A percentile compares a stretch with the other conserved stretches of the same genome.
Evolutionary conservation across 768 basidiomycete genomes (phyloP).

Genomic region (Phanerochaete carnosa): DNA sequence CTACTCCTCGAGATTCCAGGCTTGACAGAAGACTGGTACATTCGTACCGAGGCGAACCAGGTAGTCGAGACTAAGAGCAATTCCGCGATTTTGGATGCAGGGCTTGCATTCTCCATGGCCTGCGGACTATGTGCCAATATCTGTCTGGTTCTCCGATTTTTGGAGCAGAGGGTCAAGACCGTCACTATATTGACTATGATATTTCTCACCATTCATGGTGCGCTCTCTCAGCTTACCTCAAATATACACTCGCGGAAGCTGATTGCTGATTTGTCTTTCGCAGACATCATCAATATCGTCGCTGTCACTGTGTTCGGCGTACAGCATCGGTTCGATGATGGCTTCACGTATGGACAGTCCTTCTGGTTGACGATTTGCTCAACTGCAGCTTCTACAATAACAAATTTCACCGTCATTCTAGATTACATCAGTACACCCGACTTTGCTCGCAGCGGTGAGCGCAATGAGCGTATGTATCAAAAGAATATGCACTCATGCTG

Average conservation of each 20-base stretch:
- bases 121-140: conserved; percentile 67
- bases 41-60: conserved; percentile 46
- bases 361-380: conserved; percentile 82
- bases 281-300: conserved; percentile 69
- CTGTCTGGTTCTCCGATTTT: conserved; percentile 65
- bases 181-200: conserved; percentile 65
- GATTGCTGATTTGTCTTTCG: not conserved
- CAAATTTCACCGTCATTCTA: conserved; percentile 63
- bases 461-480: not conserved
- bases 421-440: conserved; percentile 60
- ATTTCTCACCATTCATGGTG: conserved; percentile 70
- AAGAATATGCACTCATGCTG: not conserved
- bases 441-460: conserved; percentile 61
- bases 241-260: no score
- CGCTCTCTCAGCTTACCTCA: conserved; percentile 16
- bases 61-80: conserved; percentile 50
- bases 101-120: conserved; percentile 61
- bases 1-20: conserved; percentile 84
- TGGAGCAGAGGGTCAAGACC: conserved; percentile 60
- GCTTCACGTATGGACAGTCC: conserved; percentile 62
- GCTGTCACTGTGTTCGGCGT: conserved; percentile 62
- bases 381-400: conserved; percentile 60
- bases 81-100: conserved; percentile 54
- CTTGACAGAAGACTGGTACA: conserved; percentile 73
- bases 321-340: conserved; percentile 55